Percentiles rank a stretch among this genome's conserved stretches.
Conservation (phyloP, 2,329 filamentous ascomycete genomes). For the Pseudocercospora pini-densiflorae region DNA sequence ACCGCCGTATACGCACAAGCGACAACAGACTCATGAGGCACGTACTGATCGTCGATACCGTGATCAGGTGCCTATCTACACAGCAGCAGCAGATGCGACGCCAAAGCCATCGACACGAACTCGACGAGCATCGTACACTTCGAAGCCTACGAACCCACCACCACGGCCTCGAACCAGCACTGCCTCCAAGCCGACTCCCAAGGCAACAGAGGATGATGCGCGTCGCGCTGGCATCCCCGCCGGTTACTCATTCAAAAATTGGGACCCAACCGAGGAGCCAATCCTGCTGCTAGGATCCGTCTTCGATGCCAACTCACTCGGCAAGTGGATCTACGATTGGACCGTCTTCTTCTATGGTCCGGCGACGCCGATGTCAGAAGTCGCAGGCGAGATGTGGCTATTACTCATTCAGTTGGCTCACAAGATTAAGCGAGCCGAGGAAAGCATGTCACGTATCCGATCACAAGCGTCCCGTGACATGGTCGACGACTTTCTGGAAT, state of each 20-base stretch:
- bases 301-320: slow-evolving; percentile 95
- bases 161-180: slow-evolving; percentile 49
- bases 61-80: slow-evolving; percentile 55
- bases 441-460: slow-evolving; percentile 73
- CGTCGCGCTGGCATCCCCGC: slow-evolving; percentile 72
- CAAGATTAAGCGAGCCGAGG: slow-evolving; percentile 90
- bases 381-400: slow-evolving; percentile 94
- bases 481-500: slow-evolving; percentile 87
- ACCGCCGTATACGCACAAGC: slow-evolving; percentile 52
- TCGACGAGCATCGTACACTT: slow-evolving; percentile 51
- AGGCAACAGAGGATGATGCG: slow-evolving; percentile 69
- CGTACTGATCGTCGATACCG: slow-evolving; percentile 58
- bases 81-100: slow-evolving; percentile 43
- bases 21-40: slow-evolving; percentile 53
- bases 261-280: slow-evolving; percentile 92
- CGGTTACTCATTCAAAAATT: slow-evolving; percentile 96
- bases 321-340: slow-evolving; percentile 99
- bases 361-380: slow-evolving; percentile 80
- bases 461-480: slow-evolving; percentile 75
- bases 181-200: slow-evolving; percentile 43
- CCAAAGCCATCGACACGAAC: slow-evolving; percentile 36
- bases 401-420: slow-evolving; percentile 90
- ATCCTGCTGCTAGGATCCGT: slow-evolving; percentile 94
- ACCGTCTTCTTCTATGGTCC: slow-evolving; percentile 88
- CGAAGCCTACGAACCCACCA: slow-evolving; percentile 58